Base-by-base conservation (phyloP, 2,329 filamentous ascomycete genomes). In the Boeremia lycopersici region DNA sequence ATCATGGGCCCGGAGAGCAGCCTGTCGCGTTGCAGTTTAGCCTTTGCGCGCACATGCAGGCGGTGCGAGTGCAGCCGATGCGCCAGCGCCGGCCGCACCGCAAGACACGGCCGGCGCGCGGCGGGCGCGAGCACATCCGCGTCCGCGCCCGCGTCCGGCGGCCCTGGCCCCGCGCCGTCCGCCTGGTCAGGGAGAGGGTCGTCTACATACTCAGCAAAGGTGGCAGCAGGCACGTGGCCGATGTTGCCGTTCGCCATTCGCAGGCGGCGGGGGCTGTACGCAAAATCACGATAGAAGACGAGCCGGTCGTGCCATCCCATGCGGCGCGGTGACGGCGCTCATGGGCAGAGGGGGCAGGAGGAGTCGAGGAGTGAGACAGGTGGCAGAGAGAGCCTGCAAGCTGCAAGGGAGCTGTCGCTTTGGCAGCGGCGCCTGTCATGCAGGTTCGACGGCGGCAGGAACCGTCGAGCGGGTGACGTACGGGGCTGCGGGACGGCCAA, bases 151-250 rank as follows among this genome's bases (percentile, higher is more conserved):
- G 56, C 49, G 39, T 54, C 42, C 53, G 59, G 60, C 65, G 64
- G 67, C 57, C 56, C 29, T 17, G 47, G 29, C 11, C 48, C 15
- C 23, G 56, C 42, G 39, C 57, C 56, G 38, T 54, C 57, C 19
- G 33, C 26, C 36, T 36, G 48, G 36, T 60, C 55, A 56, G 59
- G 33, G 56, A 64, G 68, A 61, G 65, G 59, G 51, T 63, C 63
- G 51, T 60, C 60, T 65, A 79, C 80, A 71, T 81, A 83, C 81
- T 81, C 79, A 71, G 81, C 80, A 76, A 79, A 83, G 54, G 74
- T 76, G 57, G 76, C 74, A 57, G 80, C 79, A 64, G 79, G 76
- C 57, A 75, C 71, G 57, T 77, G 74, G 61, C 73, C 75, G 61
- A 82, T 79, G 67, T 77, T 78, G 57, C 72, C 74, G 64, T 69